These are phyloP conservation scores for Rubia yunnanensis DNA, from an alignment of 257 asterid species.

Conservation along the genomic window DNA sequence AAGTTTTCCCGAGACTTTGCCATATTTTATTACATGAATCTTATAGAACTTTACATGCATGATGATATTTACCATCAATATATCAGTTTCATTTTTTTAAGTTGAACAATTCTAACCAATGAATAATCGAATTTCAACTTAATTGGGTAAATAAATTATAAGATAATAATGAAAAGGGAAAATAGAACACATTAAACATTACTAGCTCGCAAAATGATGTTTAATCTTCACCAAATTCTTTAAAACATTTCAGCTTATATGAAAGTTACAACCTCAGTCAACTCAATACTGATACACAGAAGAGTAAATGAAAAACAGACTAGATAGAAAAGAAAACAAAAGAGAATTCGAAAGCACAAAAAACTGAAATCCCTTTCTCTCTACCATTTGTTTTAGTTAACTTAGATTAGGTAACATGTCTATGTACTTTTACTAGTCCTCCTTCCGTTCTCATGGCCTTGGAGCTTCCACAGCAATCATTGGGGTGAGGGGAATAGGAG, in stretches of 20 bases:
- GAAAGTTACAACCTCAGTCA: slow-evolving; percentile 25
- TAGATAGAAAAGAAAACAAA: not conserved
- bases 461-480: slow-evolving; percentile 57
- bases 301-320: not conserved
- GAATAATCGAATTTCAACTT: too few species aligned
- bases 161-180: not conserved
- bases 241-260: slow-evolving; percentile 21
- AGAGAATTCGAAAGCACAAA: slow-evolving; percentile 19
- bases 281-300: slow-evolving; percentile 3
- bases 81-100: not conserved
- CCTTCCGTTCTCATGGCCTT: slow-evolving; percentile 14
- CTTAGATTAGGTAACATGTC: not conserved
- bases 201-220: slow-evolving; percentile 1
- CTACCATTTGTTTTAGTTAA: not conserved
- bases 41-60: too few species aligned
- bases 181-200: not conserved
- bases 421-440: not conserved
- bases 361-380: slow-evolving; percentile 11
- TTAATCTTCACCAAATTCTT: slow-evolving; percentile 17
- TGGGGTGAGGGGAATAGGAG: slow-evolving; percentile 43
- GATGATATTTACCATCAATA: too few species aligned
- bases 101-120: not conserved
- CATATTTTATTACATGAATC: too few species aligned
- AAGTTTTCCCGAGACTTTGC: too few species aligned
- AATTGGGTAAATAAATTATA: too few species aligned